These are phyloP conservation scores for Emericellopsis atlantica DNA, from an alignment of 2,329 filamentous ascomycete genomes.

Conservation along the genomic window DNA sequence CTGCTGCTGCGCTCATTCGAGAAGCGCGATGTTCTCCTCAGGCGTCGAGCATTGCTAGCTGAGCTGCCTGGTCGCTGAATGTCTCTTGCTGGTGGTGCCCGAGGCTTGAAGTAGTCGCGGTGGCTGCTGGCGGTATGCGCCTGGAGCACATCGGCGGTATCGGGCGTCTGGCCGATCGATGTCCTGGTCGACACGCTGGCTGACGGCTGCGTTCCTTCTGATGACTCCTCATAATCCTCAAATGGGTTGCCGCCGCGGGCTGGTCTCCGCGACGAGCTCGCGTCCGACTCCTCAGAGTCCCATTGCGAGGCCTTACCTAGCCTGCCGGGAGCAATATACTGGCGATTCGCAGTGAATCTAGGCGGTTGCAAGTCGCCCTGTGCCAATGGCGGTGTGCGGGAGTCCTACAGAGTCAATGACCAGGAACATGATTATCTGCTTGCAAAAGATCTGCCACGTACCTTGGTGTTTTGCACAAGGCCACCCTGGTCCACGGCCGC, in stretches of 20 bases:
- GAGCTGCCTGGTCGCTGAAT: not conserved
- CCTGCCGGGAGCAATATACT: slow-evolving; percentile 1
- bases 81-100: not conserved
- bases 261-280: not conserved
- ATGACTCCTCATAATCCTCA: not conserved
- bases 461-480: too few species aligned
- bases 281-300: slow-evolving; percentile 1
- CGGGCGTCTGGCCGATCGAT: not conserved
- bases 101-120: slow-evolving; percentile 1
- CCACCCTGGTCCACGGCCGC: too few species aligned
- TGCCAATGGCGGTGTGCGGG: too few species aligned
- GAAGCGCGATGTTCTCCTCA: not conserved
- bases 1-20: not conserved
- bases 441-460: too few species aligned
- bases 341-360: not conserved
- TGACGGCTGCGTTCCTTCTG: not conserved
- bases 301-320: not conserved
- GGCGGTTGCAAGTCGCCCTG: not conserved
- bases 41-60: not conserved
- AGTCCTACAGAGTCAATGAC: too few species aligned
- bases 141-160: not conserved
- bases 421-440: too few species aligned
- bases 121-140: not conserved
- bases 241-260: not conserved
- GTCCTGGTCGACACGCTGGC: not conserved